A percentile compares a stretch with the other conserved stretches of the same genome.
These are phyloP conservation scores for Fusarium phyllophilum DNA, from an alignment of 2,329 filamentous ascomycete genomes.

Conservation along the genomic window DNA sequence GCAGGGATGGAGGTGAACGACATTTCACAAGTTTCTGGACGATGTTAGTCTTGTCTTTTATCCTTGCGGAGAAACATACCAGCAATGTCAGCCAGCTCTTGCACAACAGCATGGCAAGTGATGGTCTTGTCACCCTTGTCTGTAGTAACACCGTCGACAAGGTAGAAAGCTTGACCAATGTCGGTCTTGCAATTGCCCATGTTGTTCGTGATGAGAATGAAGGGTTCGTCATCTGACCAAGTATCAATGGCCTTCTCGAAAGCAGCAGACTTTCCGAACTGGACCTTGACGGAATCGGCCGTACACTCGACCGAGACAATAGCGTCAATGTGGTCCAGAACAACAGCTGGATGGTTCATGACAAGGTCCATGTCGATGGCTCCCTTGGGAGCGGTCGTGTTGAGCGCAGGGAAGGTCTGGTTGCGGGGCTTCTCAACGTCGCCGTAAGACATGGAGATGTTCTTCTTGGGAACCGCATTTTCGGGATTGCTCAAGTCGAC, in stretches of 20 bases:
- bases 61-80: neutral
- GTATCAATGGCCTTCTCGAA: neutral
- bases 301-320: constrained; percentile 1
- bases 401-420: neutral
- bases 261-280: neutral
- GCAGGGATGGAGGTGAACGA: constrained; percentile 9
- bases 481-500: neutral
- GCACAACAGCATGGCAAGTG: neutral
- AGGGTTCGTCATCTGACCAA: neutral
- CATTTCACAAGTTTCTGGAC: constrained; percentile 10
- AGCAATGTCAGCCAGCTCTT: constrained; percentile 6
- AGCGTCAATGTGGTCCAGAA: constrained; percentile 9
- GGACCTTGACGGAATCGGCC: neutral
- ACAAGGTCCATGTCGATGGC: constrained; percentile 9
- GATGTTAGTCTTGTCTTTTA: neutral
- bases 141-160: neutral
- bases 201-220: constrained; percentile 8
- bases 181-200: constrained; percentile 10
- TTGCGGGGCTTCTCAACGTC: constrained; percentile 3
- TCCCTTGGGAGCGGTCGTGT: neutral
- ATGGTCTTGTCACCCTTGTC: neutral
- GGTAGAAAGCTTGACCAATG: constrained; percentile 7
- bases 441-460: constrained; percentile 9
- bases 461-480: constrained; percentile 14
- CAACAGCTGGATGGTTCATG: constrained; percentile 20